Conservation (phyloP, 768 basidiomycete genomes). For the Psilocybe azurescens region DNA sequence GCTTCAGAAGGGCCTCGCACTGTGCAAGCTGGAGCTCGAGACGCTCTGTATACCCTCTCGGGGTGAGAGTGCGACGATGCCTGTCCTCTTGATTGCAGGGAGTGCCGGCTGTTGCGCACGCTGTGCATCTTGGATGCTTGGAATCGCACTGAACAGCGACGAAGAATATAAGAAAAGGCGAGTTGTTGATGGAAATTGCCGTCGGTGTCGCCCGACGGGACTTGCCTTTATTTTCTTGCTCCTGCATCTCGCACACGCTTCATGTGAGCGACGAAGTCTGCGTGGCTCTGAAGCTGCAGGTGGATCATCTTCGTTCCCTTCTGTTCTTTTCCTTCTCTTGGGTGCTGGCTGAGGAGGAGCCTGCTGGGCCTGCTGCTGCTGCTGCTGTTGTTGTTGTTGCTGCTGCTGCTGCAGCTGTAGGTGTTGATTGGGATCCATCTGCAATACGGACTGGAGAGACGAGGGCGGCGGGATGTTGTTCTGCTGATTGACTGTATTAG, state of each 20-base stretch:
- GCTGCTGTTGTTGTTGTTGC: constrained; percentile 38
- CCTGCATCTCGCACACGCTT: constrained; percentile 92
- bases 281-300: constrained; percentile 58
- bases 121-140: constrained; percentile 86
- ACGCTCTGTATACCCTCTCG: constrained; percentile 82
- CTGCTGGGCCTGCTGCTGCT: constrained; percentile 41
- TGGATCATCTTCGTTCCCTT: constrained; percentile 59
- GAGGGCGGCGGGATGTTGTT: constrained; percentile 41
- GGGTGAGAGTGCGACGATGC: constrained; percentile 85
- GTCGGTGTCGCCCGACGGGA: constrained; percentile 75
- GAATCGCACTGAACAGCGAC: constrained; percentile 75
- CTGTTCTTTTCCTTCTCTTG: constrained; percentile 65
- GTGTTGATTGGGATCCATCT: constrained; percentile 71
- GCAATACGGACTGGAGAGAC: constrained; percentile 64
- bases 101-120: constrained; percentile 81
- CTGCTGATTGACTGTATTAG: constrained; percentile 36
- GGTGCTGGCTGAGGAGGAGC: constrained; percentile 35
- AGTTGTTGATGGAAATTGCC: constrained; percentile 75
- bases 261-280: constrained; percentile 85
- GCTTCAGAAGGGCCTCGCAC: constrained; percentile 80
- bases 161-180: constrained; percentile 35
- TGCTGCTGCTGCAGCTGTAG: constrained; percentile 50
- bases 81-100: constrained; percentile 88
- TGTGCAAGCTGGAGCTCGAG: constrained; percentile 82
- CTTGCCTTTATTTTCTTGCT: constrained; percentile 96